These are phyloP conservation scores for Solidago caesia DNA, from an alignment of 129 eudicot species.

Conservation along the genomic window DNA sequence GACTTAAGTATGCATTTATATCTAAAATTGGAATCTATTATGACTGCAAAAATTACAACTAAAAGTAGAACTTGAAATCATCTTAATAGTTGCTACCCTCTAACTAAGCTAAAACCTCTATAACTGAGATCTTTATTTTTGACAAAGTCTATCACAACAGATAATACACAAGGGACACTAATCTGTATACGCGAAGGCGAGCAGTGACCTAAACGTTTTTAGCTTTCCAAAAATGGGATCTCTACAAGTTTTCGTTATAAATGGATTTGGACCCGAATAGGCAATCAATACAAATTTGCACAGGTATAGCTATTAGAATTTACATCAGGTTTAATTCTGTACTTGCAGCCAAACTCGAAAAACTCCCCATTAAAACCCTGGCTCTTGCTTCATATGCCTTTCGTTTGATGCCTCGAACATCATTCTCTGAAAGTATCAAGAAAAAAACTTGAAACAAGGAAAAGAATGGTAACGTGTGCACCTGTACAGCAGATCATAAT, in stretches of 20 bases:
- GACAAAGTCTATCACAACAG: conserved; percentile 19
- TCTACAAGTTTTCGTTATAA: conserved; percentile 11
- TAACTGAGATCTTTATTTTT: conserved; percentile 16
- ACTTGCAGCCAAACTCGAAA: conserved; percentile 31
- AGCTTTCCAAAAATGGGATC: conserved; percentile 29
- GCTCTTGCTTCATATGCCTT: conserved; percentile 40
- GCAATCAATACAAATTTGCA: conserved; percentile 20
- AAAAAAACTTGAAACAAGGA: not conserved
- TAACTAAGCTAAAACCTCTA: conserved; percentile 17
- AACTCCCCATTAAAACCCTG: conserved; percentile 24
- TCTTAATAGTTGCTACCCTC: conserved; percentile 17
- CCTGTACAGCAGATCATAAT: no score
- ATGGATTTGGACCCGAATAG: conserved; percentile 20
- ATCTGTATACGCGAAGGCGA: conserved; percentile 18
- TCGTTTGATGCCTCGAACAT: conserved; percentile 31
- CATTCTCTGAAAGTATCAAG: conserved; percentile 30
- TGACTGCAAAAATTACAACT: not conserved
- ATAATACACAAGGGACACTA: conserved; percentile 9
- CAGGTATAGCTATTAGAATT: conserved; percentile 27
- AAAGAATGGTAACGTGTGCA: no score
- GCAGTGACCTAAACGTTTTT: conserved; percentile 24
- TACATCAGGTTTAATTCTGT: conserved; percentile 30
- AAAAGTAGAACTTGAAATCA: conserved; percentile 12
- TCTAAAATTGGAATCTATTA: not conserved
- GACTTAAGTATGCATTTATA: no score